These are phyloP conservation scores for Pachysolen tannophilus DNA, from an alignment of 805 yeast species.

Conservation along the genomic window DNA sequence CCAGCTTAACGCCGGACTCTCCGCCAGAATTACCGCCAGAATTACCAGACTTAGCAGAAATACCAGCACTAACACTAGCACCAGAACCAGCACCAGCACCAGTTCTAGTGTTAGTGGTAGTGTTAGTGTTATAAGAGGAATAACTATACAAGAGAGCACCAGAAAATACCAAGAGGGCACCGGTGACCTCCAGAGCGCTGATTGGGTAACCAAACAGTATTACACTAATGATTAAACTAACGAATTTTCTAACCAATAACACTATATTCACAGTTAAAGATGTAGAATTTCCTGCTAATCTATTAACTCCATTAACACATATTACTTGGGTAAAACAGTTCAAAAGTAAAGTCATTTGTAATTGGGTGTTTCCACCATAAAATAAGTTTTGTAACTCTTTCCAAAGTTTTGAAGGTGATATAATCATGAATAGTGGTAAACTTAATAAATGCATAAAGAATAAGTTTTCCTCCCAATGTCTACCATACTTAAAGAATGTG, in stretches of 20 bases:
- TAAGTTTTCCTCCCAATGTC: conserved; percentile 56
- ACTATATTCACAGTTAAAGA: conserved; percentile 60
- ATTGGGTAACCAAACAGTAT: conserved; percentile 40
- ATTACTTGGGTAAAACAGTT: conserved; percentile 49
- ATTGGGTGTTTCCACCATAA: neutral
- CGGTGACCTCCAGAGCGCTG: conserved; percentile 29
- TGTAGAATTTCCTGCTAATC: conserved; percentile 45
- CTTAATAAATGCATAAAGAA: conserved; percentile 54
- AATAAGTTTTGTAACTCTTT: conserved; percentile 1
- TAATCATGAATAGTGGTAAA: conserved; percentile 41
- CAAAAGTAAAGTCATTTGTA: conserved; percentile 17
- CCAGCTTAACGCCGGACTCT: too few species aligned
- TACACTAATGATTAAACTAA: conserved; percentile 50
- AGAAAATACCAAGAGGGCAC: conserved; percentile 41
- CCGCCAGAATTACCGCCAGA: too few species aligned
- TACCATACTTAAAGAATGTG: conserved; percentile 41
- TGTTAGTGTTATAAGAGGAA: neutral
- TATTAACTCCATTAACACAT: conserved; percentile 64
- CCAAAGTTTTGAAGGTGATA: conserved; percentile 13
- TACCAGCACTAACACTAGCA: too few species aligned
- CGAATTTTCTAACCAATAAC: conserved; percentile 51
- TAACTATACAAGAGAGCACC: conserved; percentile 44
- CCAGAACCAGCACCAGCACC: too few species aligned
- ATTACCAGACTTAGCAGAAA: too few species aligned
- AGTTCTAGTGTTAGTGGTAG: too few species aligned